These are phyloP conservation scores for Fusarium sp. DNA, from an alignment of 2,329 filamentous ascomycete genomes.

Conservation along the genomic window DNA sequence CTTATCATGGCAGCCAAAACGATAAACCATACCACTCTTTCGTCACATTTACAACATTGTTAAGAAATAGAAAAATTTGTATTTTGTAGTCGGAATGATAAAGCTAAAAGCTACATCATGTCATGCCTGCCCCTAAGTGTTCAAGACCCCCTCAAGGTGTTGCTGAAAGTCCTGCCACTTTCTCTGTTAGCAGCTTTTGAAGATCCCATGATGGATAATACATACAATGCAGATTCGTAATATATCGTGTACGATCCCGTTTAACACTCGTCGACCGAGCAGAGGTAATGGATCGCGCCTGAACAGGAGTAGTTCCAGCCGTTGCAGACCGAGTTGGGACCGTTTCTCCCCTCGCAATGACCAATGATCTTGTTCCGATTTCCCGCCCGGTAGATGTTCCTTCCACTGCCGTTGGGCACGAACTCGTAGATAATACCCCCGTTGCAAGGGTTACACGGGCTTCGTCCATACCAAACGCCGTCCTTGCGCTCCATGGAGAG, in stretches of 20 bases:
- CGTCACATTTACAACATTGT: too few species aligned
- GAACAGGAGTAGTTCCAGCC: background rate
- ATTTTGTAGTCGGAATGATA: background rate
- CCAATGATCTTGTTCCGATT: constrained; percentile 1
- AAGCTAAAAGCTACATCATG: background rate
- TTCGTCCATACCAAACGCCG: background rate
- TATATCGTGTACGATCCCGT: background rate
- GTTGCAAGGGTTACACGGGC: background rate
- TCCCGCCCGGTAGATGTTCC: background rate
- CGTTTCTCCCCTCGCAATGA: background rate
- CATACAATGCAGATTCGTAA: background rate
- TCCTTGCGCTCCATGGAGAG: background rate
- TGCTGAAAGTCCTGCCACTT: background rate
- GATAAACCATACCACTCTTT: too few species aligned
- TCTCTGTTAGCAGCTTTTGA: background rate
- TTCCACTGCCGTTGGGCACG: background rate
- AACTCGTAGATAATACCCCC: background rate
- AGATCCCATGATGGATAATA: background rate
- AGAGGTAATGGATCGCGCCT: background rate
- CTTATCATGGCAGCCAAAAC: too few species aligned
- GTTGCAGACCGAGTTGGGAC: background rate
- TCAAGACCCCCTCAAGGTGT: background rate
- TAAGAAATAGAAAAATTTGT: background rate
- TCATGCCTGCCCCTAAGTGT: background rate
- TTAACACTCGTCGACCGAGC: background rate